Base-by-base conservation (phyloP, 2,329 filamentous ascomycete genomes). In the Colletotrichum musicola region DNA sequence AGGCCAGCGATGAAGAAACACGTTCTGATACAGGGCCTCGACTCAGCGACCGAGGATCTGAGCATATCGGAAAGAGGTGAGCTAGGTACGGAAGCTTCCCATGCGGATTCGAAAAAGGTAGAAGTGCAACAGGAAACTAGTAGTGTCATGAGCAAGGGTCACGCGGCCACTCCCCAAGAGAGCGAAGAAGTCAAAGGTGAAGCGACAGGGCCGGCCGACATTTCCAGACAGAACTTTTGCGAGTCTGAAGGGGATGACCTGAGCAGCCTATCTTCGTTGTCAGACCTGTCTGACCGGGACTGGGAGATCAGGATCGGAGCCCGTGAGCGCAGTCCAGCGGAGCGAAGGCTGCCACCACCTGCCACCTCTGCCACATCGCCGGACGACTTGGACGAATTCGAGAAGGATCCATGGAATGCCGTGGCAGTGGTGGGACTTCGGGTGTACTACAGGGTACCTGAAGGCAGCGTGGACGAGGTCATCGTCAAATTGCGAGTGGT, bases 341-440 rank as follows among this genome's bases (percentile, higher is more conserved):
- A 54, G 40, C 51, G 56, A 3, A 10, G 69, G 71, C 64, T 57
- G 63, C 63, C 18, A 47, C 64, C 53, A 47, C 64, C 50, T 51
- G 56, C 50, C 61, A 14, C 13, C 42, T 42, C 49, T 58, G 70
- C 64, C 44, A 65, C 64, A 35, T 73, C 74, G 14, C 74, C 77
- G 0, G 82, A 84, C n/a, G 82, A 85, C 6, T 82, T 82, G 10
- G 86, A 88, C 71, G 86, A 89, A 64, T 85, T 85, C 56, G 84
- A 87, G 70, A 80, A 82, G 25, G 81, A 85, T 60, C 82, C 84
- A 7, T 88, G 86, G 86, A 87, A 88, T 71, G 86, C 86, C 10
- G 81, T 88, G 44, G 82, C 80, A 6, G 82, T 87, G 12, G 82
- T 88, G 0, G 85, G 86, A 0, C 75, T 88, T 59, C 80, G 85